Evolutionary conservation across 179 eudicot species (phyloP).

Genomic region (Monotropa hypopitys): DNA sequence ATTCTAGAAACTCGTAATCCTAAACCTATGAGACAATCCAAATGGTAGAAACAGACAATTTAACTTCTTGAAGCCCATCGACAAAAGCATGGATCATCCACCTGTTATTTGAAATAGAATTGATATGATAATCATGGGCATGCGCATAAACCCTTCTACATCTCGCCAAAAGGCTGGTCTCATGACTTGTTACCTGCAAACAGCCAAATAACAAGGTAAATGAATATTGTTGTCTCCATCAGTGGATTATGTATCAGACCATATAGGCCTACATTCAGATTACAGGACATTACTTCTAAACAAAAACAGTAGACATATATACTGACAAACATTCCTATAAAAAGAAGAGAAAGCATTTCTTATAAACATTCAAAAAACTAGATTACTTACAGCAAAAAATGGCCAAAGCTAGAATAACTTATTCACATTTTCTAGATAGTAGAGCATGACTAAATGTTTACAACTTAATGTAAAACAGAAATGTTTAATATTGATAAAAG

Average conservation of each 20-base stretch:
- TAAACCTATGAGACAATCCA: not conserved
- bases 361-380: not conserved
- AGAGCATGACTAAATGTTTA: not conserved
- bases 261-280: not conserved
- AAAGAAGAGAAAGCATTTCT: not conserved
- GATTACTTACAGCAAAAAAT: not conserved
- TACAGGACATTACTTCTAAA: not conserved
- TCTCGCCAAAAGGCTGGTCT: constrained; percentile 73
- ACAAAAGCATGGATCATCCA: constrained; percentile 11
- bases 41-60: not conserved
- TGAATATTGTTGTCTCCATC: not conserved
- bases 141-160: constrained; percentile 94
- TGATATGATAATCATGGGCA: constrained; percentile 94
- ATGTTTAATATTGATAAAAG: not conserved
- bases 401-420: not conserved
- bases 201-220: not conserved
- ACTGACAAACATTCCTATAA: not conserved
- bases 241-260: not conserved
- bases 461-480: not conserved
- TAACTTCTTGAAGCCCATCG: not conserved
- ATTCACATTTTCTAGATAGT: not conserved
- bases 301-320: not conserved
- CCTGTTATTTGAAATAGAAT: constrained; percentile 92
- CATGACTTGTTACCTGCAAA: constrained; percentile 64
- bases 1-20: constrained; percentile 1